Base-by-base conservation (phyloP, 2,329 filamentous ascomycete genomes). In the Chaetothyriales sp. region DNA sequence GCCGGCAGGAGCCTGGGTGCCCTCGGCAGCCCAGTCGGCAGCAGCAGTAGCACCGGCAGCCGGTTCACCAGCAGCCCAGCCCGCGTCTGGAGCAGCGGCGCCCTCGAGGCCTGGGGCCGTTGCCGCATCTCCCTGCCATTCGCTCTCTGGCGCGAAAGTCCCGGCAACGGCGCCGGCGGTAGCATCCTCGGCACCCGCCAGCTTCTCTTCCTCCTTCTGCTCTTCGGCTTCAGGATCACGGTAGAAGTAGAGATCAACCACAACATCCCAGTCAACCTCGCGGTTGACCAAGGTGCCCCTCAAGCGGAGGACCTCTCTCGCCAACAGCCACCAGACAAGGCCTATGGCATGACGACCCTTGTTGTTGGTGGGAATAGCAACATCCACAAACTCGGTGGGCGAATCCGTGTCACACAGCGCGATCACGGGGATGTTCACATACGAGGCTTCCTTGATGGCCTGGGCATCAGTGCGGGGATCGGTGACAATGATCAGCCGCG, bases 231-330 rank as follows among this genome's bases (percentile, higher is more conserved):
- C 92, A 66, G 94, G 92, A 77, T 98, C 94, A 73, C 94, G 92
- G 86, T 98, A 95, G 85, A 98, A 98, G 88, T 98, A 98, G 68
- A 98, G 78, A 84, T 98, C 92, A 68, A 94, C 88, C 84, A 98
- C 97, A 76, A 94, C 85, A 71, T 98, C 92, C 92, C 92, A 98
- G 73, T 94, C 86, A 58, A 85, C 83, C 77, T 98, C 92, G 72
- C 92, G 89, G 80, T 81, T 88, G 71, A 87, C 85, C 70, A 98
- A 88, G 69, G 89, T 97, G 66, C 94, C 92, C 67, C 92, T 89
- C 69, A 98, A 89, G 71, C 94, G 89, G 74, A 98, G 89, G 72
- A 98, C 90, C 83, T 98, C 92, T 81, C 92, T 92, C 73, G 92
- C 90, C 65, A 98, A 82, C 84, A 98, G 85, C 92, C 92, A 98